Percentiles rank a stretch among this genome's conserved stretches.
phyloP scores from a whole-genome alignment of 1,284 basidiomycete genomes.

The Irpex sp. region DNA sequence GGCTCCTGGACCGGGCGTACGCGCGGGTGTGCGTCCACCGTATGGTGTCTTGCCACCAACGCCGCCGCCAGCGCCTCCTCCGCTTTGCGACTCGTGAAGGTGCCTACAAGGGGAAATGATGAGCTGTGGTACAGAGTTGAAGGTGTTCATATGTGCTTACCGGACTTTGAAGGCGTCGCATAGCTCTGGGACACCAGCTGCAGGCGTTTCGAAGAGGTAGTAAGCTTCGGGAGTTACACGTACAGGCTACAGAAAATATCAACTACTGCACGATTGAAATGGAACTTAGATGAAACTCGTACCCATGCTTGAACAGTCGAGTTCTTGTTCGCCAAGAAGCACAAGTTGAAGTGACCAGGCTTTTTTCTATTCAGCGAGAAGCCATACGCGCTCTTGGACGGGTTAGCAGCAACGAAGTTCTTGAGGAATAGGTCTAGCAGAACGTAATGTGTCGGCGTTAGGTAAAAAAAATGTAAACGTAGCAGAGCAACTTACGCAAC shows the following conservation, averaged over 20 bases:
- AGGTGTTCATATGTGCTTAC: slow-evolving; percentile 34
- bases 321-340: slow-evolving; percentile 91
- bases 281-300: slow-evolving; percentile 39
- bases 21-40: slow-evolving; percentile 73
- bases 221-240: slow-evolving; percentile 89
- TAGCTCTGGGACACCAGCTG: slow-evolving; percentile 85
- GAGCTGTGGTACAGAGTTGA: slow-evolving; percentile 7
- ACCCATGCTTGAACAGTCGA: slow-evolving; percentile 93
- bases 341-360: slow-evolving; percentile 92
- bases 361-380: slow-evolving; percentile 89
- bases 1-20: slow-evolving; percentile 39
- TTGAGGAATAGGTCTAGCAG: slow-evolving; percentile 79
- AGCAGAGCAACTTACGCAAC: slow-evolving; percentile 64
- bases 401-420: slow-evolving; percentile 91
- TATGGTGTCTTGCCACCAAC: slow-evolving; percentile 79
- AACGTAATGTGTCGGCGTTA: neutral
- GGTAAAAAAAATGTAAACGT: neutral
- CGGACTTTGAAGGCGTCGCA: slow-evolving; percentile 96
- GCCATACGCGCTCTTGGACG: slow-evolving; percentile 92
- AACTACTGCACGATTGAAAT: neutral
- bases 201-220: slow-evolving; percentile 83
- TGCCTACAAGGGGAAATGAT: slow-evolving; percentile 43
- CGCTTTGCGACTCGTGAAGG: slow-evolving; percentile 77
- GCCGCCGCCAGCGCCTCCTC: slow-evolving; percentile 43
- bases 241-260: slow-evolving; percentile 57